phyloP scores from a whole-genome alignment of 306 rosid genomes.

The Neltuma alba region DNA sequence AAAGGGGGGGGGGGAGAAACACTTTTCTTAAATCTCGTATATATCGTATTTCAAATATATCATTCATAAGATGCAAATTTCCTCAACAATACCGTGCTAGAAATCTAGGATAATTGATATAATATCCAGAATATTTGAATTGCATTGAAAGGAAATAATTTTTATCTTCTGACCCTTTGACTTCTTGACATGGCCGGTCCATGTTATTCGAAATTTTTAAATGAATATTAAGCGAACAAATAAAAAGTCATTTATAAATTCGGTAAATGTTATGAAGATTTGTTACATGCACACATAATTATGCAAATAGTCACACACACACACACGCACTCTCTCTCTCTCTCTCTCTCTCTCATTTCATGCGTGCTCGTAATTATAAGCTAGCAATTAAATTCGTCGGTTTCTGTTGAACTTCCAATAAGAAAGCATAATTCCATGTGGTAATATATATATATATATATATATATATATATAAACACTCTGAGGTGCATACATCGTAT shows the following conservation, averaged over 20 bases:
- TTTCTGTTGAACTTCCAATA: background rate
- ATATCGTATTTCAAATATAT: slow-evolving; percentile 9
- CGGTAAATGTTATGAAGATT: background rate
- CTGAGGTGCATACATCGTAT: slow-evolving; percentile 15
- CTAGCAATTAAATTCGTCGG: background rate
- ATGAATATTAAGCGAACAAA: background rate
- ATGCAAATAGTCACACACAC: too few relatives aligned
- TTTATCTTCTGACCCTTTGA: background rate
- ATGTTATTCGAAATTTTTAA: background rate
- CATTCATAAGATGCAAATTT: background rate
- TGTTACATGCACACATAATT: too few relatives aligned
- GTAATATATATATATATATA: too few relatives aligned
- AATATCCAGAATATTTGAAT: slow-evolving; percentile 35
- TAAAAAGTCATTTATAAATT: background rate
- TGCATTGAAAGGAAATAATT: background rate
- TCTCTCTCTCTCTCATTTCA: background rate
- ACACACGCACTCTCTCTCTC: too few relatives aligned
- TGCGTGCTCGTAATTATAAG: background rate
- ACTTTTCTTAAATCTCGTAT: background rate
- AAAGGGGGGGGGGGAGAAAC: background rate
- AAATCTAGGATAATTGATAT: slow-evolving; percentile 22
- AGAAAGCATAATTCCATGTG: background rate
- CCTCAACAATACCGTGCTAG: slow-evolving; percentile 2
- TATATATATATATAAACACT: background rate
- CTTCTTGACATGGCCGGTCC: background rate